Base-by-base conservation (phyloP, 441 rosid genomes). In the Erysimum cheiri region DNA sequence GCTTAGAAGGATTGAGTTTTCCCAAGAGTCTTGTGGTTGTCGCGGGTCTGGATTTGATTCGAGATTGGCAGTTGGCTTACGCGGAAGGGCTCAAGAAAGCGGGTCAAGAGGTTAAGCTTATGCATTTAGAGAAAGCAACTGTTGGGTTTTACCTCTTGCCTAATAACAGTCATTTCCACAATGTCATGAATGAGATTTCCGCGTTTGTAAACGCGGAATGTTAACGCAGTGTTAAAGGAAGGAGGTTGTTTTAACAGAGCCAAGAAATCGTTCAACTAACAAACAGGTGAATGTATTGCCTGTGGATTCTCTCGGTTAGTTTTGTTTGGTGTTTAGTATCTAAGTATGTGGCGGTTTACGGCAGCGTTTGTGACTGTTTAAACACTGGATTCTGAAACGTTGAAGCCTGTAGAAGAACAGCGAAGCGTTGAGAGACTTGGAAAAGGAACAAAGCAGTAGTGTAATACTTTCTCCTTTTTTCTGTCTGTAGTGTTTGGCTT, bases 81-180 rank as follows among this genome's bases (percentile, higher is more conserved):
- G 84, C 70, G 1, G 74, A 84, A 50, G 92, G 90, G n/a, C 87
- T 87, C 4, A 64, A 81, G 77, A 78, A 72, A 60, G 83, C 84
- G 0, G 90, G 85, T 28, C 87, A 85, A 63, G 67, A 82, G 48
- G 88, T 85, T 70, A 85, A 84, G 67, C 85, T 82, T 31, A 48
- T 81, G 53, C 83, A 78, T 54, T 59, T 85, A 70, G 86, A 85
- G 67, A 77, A 78, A 64, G 92, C 92, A 33, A 87, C 92, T 0
- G 60, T 87, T 22, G 92, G 92, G 9, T 87, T 87, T 77, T 87
- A 87, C 68, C 80, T 87, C 53, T 70, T 87, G 73, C 88, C 92
- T 8, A 87, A 87, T 64, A 85, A 87, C 35, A 74, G 62, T 13
- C 79, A 87, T 67, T 87, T 85, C 69, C 80, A 85, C 53, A 72